A percentile compares a stretch with the other conserved stretches of the same genome.
phyloP scores from a whole-genome alignment of 768 basidiomycete genomes.

The Termitomyces sp. region DNA sequence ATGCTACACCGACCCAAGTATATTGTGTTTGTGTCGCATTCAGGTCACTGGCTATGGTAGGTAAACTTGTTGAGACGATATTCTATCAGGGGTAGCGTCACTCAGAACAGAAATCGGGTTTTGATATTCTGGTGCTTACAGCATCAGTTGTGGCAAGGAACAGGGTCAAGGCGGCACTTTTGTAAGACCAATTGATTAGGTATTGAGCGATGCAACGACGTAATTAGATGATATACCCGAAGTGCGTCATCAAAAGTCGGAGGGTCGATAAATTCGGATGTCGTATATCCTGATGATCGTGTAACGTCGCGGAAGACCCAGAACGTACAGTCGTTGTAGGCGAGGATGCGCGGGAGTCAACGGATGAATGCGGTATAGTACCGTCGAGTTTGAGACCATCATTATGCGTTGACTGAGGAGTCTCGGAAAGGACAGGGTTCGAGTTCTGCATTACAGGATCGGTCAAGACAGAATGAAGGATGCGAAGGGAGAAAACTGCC shows the following conservation, averaged over 20 bases:
- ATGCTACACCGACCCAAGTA: slow-evolving; percentile 82
- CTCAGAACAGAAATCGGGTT: neutral
- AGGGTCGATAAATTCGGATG: slow-evolving; percentile 41
- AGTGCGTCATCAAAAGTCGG: slow-evolving; percentile 57
- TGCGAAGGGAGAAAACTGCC: neutral
- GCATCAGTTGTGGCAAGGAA: slow-evolving; percentile 87
- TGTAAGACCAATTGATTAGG: slow-evolving; percentile 5
- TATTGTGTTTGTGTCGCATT: slow-evolving; percentile 66
- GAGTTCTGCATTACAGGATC: slow-evolving; percentile 3
- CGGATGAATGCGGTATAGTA: neutral
- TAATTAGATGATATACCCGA: slow-evolving; percentile 42
- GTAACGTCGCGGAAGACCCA: slow-evolving; percentile 24
- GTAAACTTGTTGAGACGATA: slow-evolving; percentile 79
- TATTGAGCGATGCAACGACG: neutral
- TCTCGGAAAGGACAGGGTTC: neutral
- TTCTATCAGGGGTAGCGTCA: slow-evolving; percentile 24
- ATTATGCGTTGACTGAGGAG: neutral
- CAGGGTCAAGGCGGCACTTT: slow-evolving; percentile 69
- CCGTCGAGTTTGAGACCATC: slow-evolving; percentile 1
- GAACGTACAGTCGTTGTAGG: slow-evolving; percentile 24
- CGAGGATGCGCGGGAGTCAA: slow-evolving; percentile 2
- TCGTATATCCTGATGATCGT: slow-evolving; percentile 15
- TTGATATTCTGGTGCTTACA: slow-evolving; percentile 33
- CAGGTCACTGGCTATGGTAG: slow-evolving; percentile 72
- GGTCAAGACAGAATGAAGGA: neutral